Evolutionary conservation across 257 asterid species (phyloP).

Genomic region (Asclepias syriaca): DNA sequence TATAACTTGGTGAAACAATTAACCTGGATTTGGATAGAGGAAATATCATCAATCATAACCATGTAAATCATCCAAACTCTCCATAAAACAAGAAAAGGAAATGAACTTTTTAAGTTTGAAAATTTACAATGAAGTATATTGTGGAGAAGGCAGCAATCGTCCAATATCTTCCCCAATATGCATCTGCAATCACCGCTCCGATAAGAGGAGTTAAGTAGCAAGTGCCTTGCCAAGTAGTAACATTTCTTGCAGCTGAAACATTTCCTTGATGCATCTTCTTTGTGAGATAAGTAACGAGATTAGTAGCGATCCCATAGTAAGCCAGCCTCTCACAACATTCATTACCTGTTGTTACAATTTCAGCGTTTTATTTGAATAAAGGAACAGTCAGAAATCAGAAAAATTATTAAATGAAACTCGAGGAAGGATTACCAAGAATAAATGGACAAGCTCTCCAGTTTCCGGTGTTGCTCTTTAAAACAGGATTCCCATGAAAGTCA

Average conservation of each 20-base stretch:
- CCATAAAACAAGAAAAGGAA: neutral
- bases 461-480: constrained; percentile 82
- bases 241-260: constrained; percentile 91
- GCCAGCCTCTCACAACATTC: constrained; percentile 98
- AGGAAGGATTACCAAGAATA: constrained; percentile 56
- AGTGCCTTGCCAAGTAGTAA: constrained; percentile 97
- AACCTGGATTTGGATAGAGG: too few species aligned
- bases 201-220: constrained; percentile 89
- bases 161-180: constrained; percentile 99
- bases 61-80: neutral
- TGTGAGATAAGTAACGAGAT: constrained; percentile 87
- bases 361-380: constrained; percentile 18
- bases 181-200: constrained; percentile 95
- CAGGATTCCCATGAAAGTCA: constrained; percentile 84
- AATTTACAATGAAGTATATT: constrained; percentile 68
- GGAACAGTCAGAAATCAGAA: constrained; percentile 6
- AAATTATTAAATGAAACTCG: neutral
- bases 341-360: constrained; percentile 62
- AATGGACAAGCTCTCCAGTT: constrained; percentile 98
- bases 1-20: too few species aligned
- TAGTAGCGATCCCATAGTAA: constrained; percentile 89
- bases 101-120: neutral
- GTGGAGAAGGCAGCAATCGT: constrained; percentile 95
- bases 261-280: constrained; percentile 81
- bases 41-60: too few species aligned